These are phyloP conservation scores for Tuctoria greenei DNA, from an alignment of 176 grass and related monocot species.

Conservation along the genomic window DNA sequence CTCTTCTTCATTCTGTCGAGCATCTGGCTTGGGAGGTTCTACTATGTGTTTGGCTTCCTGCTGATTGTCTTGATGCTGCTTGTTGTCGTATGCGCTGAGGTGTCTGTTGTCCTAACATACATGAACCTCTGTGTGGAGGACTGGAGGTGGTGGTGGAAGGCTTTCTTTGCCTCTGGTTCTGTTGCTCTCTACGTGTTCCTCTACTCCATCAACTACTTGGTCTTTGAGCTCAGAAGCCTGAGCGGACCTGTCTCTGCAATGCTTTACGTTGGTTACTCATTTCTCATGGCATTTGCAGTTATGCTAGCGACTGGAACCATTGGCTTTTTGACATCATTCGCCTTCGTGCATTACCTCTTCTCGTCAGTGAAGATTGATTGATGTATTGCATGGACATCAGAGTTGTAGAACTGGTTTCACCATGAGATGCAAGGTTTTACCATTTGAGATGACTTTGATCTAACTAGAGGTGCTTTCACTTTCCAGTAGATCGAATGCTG, in stretches of 20 bases:
- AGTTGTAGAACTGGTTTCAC: background rate
- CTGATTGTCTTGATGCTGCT: constrained; percentile 71
- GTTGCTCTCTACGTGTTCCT: constrained; percentile 82
- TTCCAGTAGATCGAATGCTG: constrained; percentile 22
- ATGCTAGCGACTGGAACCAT: constrained; percentile 80
- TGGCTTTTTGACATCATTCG: constrained; percentile 72
- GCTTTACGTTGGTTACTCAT: constrained; percentile 72
- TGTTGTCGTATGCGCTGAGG: constrained; percentile 65
- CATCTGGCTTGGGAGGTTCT: constrained; percentile 92
- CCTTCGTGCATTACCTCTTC: constrained; percentile 83
- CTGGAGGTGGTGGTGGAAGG: constrained; percentile 94
- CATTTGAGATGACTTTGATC: constrained; percentile 28
- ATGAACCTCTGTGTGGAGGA: constrained; percentile 83
- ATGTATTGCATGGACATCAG: constrained; percentile 17
- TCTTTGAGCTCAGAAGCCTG: constrained; percentile 81
- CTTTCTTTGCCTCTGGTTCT: constrained; percentile 77
- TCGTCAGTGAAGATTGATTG: constrained; percentile 94
- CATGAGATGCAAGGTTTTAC: constrained; percentile 5
- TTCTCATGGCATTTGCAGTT: constrained; percentile 74
- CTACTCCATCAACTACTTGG: constrained; percentile 90
- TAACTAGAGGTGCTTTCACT: constrained; percentile 14
- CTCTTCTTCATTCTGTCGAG: constrained; percentile 85
- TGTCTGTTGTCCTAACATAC: constrained; percentile 77
- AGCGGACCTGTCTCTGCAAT: constrained; percentile 78
- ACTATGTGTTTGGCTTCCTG: constrained; percentile 88